Conservation (phyloP, 345 rosid species). For the Sisymbrium irio region DNA sequence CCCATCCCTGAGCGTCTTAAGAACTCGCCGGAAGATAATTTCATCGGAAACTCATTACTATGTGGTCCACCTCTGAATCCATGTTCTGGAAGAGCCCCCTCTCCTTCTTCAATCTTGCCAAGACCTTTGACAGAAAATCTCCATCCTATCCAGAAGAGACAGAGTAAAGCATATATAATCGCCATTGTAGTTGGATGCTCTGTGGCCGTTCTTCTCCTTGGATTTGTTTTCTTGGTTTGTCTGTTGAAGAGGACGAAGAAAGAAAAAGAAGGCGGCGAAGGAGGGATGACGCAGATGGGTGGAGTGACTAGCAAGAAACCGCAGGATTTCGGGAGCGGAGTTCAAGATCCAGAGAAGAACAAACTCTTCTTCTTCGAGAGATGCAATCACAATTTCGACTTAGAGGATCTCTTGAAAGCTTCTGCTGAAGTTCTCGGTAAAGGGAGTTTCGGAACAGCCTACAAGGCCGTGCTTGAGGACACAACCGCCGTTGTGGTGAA, state of each 20-base stretch:
- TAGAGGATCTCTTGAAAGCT: constrained; percentile 82
- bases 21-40: constrained; percentile 46
- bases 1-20: constrained; percentile 55
- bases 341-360: constrained; percentile 88
- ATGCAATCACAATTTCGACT: constrained; percentile 57
- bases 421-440: constrained; percentile 92
- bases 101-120: constrained; percentile 36
- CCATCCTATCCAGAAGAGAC: constrained; percentile 34
- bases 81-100: constrained; percentile 36
- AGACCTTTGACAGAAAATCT: constrained; percentile 36
- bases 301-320: constrained; percentile 45
- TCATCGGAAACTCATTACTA: constrained; percentile 57
- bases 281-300: constrained; percentile 38
- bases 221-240: constrained; percentile 36
- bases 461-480: constrained; percentile 76
- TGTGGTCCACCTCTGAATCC: constrained; percentile 56
- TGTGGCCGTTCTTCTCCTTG: constrained; percentile 41
- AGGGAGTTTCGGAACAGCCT: constrained; percentile 79
- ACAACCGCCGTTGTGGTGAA: constrained; percentile 76
- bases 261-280: constrained; percentile 15
- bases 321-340: constrained; percentile 80
- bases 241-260: constrained; percentile 41
- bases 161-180: constrained; percentile 41
- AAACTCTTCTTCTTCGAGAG: constrained; percentile 74
- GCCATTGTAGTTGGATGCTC: constrained; percentile 50